Evolutionary conservation across 148 eudicot genomes (phyloP), one percentile per base, ranked within the genome.

Genomic region (Arctostaphylos glauca): DNA sequence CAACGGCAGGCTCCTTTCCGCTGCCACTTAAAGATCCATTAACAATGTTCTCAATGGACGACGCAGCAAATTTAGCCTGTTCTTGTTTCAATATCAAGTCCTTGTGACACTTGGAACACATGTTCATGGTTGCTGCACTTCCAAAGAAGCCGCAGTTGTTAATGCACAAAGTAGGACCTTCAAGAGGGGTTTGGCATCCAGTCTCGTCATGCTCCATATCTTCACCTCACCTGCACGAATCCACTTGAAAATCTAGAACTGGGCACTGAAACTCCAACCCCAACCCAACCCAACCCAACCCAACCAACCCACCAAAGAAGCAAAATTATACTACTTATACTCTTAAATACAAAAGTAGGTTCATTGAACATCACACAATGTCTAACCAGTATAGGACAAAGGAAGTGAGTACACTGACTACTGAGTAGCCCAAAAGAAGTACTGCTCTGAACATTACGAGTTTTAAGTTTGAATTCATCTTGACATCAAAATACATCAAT

Each of bases 111-210:
- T 94, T 94, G 83, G 98, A 94, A 80, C 98, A 94, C 92, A 94
- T 89, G 83, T 92, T 92, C 93, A 91, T 89, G 58, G 94, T 94
- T 4, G 91, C 92, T 5, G 91, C 90, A 77, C 96, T 90, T 43
- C 98, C 98, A 41, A 94, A 94, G 83, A 94, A 94, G 86, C 98
- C 98, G 75, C 98, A 94, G 89, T 90, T 92, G 86, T 94, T 94
- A 55, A 90, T 41, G 78, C 94, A 92, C 81, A 92, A 71, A 82
- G 87, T 85, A 62, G 94, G 94, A 49, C 92, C 93, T 78, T 90
- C 91, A 15, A 85, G 91, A 50, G 92, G 59, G 49, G 89, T 85
- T 84, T 91, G 93, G 87, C 92, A 90, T 73, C 91, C 90, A 15
- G 89, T 88, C 83, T 91, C 93, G 72, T 90, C 91, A 53, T 91